Conservation (phyloP, 371 early-diverging fungal genomes). For the Lichtheimia ramosa region DNA sequence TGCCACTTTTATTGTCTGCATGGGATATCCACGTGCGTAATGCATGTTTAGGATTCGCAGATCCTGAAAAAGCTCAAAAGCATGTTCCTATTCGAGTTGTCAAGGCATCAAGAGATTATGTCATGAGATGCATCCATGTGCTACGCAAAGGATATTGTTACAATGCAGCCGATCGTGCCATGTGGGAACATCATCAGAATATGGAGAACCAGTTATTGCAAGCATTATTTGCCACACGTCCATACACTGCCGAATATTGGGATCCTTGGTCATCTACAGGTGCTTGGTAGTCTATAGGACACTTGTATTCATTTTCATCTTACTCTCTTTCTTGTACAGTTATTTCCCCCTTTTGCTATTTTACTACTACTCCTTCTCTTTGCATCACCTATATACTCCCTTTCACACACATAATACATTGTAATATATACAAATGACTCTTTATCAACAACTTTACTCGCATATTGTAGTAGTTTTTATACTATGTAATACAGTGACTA, state of each 20-base stretch:
- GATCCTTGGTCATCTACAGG: conserved; percentile 1
- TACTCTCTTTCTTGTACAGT: too few species aligned
- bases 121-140: conserved; percentile 29
- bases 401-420: too few species aligned
- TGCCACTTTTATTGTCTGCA: conserved; percentile 26
- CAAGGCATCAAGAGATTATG: conserved; percentile 26
- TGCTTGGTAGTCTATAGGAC: conserved; percentile 1
- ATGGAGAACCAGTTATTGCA: conserved; percentile 23
- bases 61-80: conserved; percentile 15
- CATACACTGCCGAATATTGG: conserved; percentile 9
- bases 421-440: too few species aligned
- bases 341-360: too few species aligned
- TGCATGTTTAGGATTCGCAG: conserved; percentile 29
- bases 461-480: too few species aligned
- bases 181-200: conserved; percentile 38
- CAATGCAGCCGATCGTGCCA: conserved; percentile 28
- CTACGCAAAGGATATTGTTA: conserved; percentile 34
- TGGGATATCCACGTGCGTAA: conserved; percentile 41
- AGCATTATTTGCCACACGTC: conserved; percentile 9
- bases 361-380: too few species aligned
- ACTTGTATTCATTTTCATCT: too few species aligned
- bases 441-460: too few species aligned
- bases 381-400: too few species aligned
- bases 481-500: too few species aligned
- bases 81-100: conserved; percentile 20